Conservation (phyloP, 352 stramenopile genomes). For the Thalassiosira gravida region DNA sequence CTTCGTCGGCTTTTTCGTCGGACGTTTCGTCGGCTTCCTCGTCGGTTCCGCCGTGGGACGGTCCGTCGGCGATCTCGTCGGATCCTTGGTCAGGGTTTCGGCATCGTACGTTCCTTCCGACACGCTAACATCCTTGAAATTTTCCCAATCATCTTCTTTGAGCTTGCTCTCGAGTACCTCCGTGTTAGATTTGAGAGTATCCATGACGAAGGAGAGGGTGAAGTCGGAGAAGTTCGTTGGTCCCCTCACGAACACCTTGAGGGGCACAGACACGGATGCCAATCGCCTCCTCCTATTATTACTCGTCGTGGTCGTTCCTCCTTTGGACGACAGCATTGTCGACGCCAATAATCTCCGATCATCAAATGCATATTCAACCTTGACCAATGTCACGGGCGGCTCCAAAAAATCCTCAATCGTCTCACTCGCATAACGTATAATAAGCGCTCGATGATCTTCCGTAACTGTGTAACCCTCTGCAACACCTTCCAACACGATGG, state of each 20-base stretch:
- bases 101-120: too few relatives aligned
- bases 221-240: slow-evolving; percentile 2
- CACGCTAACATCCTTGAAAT: background rate
- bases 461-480: background rate
- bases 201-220: slow-evolving; percentile 8
- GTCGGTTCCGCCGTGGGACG: background rate
- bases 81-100: background rate
- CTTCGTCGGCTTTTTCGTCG: background rate
- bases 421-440: slow-evolving; percentile 3
- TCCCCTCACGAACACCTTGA: background rate
- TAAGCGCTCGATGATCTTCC: background rate
- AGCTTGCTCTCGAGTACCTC: background rate
- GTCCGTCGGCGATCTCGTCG: too few relatives aligned
- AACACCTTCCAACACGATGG: background rate
- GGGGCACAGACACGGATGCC: background rate
- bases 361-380: slow-evolving; percentile 2
- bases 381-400: background rate
- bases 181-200: background rate
- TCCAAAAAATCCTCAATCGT: background rate
- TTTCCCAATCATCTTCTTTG: background rate
- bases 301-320: too few relatives aligned
- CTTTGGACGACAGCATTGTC: too few relatives aligned
- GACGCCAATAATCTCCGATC: background rate
- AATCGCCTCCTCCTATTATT: background rate
- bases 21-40: background rate